A percentile compares a stretch with the other conserved stretches of the same genome.
phyloP scores from a whole-genome alignment of 225 moss, liverwort and hornwort species.

The Antitrichia curtipendula region DNA sequence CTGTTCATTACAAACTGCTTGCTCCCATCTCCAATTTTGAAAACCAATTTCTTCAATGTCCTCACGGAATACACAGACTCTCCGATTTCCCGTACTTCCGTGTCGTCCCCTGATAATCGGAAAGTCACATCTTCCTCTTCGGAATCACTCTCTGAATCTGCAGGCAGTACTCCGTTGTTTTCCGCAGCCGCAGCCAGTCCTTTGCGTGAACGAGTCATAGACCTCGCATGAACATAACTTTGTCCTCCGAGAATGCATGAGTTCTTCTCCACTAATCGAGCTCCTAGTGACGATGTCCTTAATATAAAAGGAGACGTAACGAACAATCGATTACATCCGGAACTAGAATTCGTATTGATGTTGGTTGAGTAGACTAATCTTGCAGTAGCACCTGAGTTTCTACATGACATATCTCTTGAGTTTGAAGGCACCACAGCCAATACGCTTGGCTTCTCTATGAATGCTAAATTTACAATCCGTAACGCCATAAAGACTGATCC shows the following conservation, averaged over 20 bases:
- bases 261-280: background rate
- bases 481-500: background rate
- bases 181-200: background rate
- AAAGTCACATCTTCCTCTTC: slow-evolving; percentile 14
- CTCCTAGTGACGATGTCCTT: background rate
- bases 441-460: background rate
- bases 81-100: slow-evolving; percentile 20
- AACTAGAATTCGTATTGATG: background rate
- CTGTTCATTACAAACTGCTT: slow-evolving; percentile 37
- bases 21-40: slow-evolving; percentile 27
- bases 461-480: background rate
- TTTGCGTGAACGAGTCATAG: background rate
- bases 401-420: background rate
- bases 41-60: slow-evolving; percentile 22
- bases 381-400: background rate
- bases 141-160: background rate
- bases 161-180: background rate
- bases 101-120: slow-evolving; percentile 26
- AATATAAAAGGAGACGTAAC: background rate
- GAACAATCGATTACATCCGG: background rate
- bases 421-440: background rate
- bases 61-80: slow-evolving; percentile 18
- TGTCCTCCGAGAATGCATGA: background rate
- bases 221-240: background rate
- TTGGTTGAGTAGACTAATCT: background rate